These are phyloP conservation scores for Backusella sp. DNA, from an alignment of 192 early-diverging fungal species.

Conservation along the genomic window DNA sequence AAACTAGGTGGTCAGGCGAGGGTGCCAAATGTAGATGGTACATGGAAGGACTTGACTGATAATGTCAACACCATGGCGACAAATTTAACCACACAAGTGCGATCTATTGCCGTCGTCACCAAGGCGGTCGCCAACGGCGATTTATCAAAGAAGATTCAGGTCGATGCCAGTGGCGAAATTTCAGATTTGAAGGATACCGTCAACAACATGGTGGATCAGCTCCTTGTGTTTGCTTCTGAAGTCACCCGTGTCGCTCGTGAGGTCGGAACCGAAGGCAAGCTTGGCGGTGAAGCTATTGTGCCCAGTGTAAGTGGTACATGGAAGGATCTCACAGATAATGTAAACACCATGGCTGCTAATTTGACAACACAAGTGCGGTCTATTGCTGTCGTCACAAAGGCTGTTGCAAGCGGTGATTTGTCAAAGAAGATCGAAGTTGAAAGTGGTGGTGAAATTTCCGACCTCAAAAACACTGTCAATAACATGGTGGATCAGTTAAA, in stretches of 20 bases:
- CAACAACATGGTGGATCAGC: constrained; percentile 75
- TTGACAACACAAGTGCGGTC: constrained; percentile 58
- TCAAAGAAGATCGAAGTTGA: constrained; percentile 47
- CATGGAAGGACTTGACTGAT: constrained; percentile 72
- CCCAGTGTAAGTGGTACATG: constrained; percentile 47
- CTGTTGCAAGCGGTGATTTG: constrained; percentile 58
- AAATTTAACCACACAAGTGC: constrained; percentile 65
- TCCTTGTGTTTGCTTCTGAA: constrained; percentile 57
- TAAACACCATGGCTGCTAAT: constrained; percentile 60
- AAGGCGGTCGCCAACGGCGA: constrained; percentile 58
- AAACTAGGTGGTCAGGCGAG: constrained; percentile 74
- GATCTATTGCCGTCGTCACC: constrained; percentile 63
- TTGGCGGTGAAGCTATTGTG: constrained; percentile 50
- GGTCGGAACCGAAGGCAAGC: constrained; percentile 55
- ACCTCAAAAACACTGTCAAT: constrained; percentile 73
- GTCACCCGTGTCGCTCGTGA: constrained; percentile 38
- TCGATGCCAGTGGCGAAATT: constrained; percentile 67
- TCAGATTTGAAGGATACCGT: constrained; percentile 68
- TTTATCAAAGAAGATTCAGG: constrained; percentile 58
- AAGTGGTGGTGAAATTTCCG: constrained; percentile 50
- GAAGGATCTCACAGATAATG: constrained; percentile 58
- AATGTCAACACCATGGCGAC: constrained; percentile 67
- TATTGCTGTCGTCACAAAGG: constrained; percentile 58
- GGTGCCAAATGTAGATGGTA: constrained; percentile 69
- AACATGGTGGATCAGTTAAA: constrained; percentile 64